Evolutionary conservation across 305 asterid genomes (phyloP).

Genomic region (Fraxinus paxiana): DNA sequence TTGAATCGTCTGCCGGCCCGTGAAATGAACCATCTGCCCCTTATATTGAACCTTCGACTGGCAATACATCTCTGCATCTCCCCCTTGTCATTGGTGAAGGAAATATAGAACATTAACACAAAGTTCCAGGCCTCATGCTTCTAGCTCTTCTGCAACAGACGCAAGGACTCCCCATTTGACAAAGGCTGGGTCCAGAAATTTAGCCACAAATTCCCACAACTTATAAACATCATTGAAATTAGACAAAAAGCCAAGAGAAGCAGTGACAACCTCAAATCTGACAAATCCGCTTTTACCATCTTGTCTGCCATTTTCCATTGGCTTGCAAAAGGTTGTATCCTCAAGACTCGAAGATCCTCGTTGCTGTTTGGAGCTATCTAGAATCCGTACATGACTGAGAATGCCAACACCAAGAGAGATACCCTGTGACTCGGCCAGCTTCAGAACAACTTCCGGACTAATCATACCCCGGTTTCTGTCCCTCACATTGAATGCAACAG

Average conservation of each 20-base stretch:
- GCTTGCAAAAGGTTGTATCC: constrained; percentile 76
- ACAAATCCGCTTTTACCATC: constrained; percentile 72
- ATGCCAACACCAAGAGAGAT: constrained; percentile 88
- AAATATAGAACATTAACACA: constrained; percentile 8
- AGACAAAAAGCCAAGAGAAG: constrained; percentile 79
- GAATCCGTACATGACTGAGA: constrained; percentile 72
- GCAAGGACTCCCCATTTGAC: constrained; percentile 67
- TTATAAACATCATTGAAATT: constrained; percentile 85
- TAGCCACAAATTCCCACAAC: constrained; percentile 89
- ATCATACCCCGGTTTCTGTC: constrained; percentile 68
- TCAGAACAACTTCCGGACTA: constrained; percentile 78
- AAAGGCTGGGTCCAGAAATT: constrained; percentile 72
- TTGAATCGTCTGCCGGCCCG: constrained; percentile 9
- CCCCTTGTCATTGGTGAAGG: constrained; percentile 1
- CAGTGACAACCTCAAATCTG: constrained; percentile 92
- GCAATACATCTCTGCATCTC: constrained; percentile 26
- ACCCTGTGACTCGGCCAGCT: constrained; percentile 65
- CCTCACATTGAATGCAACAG: constrained; percentile 86
- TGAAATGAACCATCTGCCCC: constrained; percentile 7
- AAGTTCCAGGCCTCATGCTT: constrained; percentile 32
- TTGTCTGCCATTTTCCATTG: constrained; percentile 72
- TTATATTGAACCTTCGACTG: background rate
- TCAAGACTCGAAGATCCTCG: constrained; percentile 48
- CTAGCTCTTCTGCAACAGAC: constrained; percentile 62
- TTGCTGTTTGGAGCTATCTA: constrained; percentile 63